Conservation (phyloP, 805 yeast genomes). For the Hanseniaspora lachancei region DNA sequence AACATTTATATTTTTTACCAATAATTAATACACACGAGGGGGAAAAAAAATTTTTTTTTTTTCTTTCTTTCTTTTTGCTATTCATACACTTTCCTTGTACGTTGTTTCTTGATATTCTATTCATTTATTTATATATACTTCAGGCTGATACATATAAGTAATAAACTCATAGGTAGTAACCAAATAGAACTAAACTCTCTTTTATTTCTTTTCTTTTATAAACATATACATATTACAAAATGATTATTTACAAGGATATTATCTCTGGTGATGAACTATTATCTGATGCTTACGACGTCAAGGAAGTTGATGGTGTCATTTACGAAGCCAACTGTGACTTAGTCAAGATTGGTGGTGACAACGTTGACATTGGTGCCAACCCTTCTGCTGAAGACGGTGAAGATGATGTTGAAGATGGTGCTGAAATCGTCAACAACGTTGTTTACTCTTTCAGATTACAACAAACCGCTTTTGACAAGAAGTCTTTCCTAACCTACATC, state of each 20-base stretch:
- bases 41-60: background rate
- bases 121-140: no score
- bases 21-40: background rate
- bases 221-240: slow-evolving; percentile 13
- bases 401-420: slow-evolving; percentile 71
- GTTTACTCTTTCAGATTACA: slow-evolving; percentile 97
- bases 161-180: background rate
- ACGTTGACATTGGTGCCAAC: slow-evolving; percentile 98
- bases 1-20: background rate
- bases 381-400: slow-evolving; percentile 96
- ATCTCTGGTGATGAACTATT: slow-evolving; percentile 89
- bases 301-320: slow-evolving; percentile 77
- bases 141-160: background rate
- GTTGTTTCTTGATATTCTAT: background rate
- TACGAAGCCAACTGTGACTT: slow-evolving; percentile 93
- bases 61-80: background rate
- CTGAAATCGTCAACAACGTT: slow-evolving; percentile 91
- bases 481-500: slow-evolving; percentile 90
- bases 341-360: slow-evolving; percentile 81
- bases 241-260: slow-evolving; percentile 52
- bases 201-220: background rate
- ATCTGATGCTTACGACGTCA: slow-evolving; percentile 92
- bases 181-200: background rate
- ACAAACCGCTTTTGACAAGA: slow-evolving; percentile 93
- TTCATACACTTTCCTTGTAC: background rate